Conservation (phyloP, 495 filamentous ascomycete genomes). For the Penicillium chermesinum region DNA sequence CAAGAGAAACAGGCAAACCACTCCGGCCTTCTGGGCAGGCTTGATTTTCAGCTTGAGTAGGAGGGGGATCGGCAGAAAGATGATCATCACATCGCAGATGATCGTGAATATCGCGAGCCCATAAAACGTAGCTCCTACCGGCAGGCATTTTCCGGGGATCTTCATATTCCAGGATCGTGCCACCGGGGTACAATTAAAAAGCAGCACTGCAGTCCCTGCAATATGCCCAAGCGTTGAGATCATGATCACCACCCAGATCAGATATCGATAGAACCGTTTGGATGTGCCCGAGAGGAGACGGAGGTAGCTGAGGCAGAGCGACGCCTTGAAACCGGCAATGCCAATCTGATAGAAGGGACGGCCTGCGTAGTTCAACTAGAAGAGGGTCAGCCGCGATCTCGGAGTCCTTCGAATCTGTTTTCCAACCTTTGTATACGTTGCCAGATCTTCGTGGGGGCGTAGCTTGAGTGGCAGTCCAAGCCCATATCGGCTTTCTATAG, state of each 20-base stretch:
- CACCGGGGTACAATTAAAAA: conserved; percentile 52
- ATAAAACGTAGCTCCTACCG: conserved; percentile 48
- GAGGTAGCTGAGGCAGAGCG: conserved; percentile 53
- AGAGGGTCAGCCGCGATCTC: neutral
- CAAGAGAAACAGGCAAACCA: conserved; percentile 51
- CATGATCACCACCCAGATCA: conserved; percentile 45
- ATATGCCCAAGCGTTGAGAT: conserved; percentile 43
- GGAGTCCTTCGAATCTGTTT: too few species aligned
- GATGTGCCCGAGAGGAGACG: conserved; percentile 46
- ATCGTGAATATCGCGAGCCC: conserved; percentile 50
- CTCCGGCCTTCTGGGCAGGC: conserved; percentile 44
- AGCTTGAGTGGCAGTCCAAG: conserved; percentile 40
- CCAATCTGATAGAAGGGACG: conserved; percentile 56
- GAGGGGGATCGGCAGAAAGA: conserved; percentile 50
- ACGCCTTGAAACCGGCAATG: conserved; percentile 55
- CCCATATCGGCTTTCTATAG: conserved; percentile 49
- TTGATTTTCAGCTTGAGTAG: conserved; percentile 48
- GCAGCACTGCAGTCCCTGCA: conserved; percentile 44
- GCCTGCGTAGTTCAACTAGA: conserved; percentile 48
- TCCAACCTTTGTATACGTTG: conserved; percentile 37
- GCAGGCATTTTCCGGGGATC: conserved; percentile 42
- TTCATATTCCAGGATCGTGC: conserved; percentile 42
- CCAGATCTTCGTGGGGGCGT: conserved; percentile 35
- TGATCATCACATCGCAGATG: conserved; percentile 47
- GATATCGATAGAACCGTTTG: conserved; percentile 39